Conservation (phyloP, 768 basidiomycete genomes). For the Suillus clintonianus region DNA sequence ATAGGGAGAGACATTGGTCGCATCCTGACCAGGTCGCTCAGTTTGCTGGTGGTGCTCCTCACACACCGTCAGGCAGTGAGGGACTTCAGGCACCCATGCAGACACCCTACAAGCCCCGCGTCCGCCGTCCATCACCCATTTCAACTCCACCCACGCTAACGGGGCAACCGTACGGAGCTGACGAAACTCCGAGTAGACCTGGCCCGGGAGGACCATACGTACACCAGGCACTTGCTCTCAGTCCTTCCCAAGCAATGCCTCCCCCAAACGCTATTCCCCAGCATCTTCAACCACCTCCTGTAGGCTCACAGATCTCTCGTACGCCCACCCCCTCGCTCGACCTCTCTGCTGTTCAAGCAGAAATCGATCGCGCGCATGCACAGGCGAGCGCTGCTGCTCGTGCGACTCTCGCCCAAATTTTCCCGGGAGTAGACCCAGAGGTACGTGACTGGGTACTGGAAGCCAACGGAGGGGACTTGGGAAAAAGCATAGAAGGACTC, state of each 20-base stretch:
- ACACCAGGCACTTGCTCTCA: constrained; percentile 49
- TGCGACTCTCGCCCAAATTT: constrained; percentile 85
- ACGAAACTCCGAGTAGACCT: constrained; percentile 47
- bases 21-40: constrained; percentile 39
- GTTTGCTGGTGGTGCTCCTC: constrained; percentile 30
- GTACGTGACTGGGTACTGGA: constrained; percentile 89
- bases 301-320: constrained; percentile 60
- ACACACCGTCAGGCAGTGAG: constrained; percentile 40
- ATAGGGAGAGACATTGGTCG: constrained; percentile 38
- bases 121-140: constrained; percentile 53
- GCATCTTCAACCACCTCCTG: constrained; percentile 39
- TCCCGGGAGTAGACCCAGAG: constrained; percentile 80
- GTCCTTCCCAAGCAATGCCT: constrained; percentile 43
- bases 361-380: constrained; percentile 79
- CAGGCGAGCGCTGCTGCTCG: constrained; percentile 69
- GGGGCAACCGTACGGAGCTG: constrained; percentile 28
- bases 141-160: constrained; percentile 24
- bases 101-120: constrained; percentile 76
- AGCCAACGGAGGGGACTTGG: constrained; percentile 85
- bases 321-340: constrained; percentile 74
- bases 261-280: constrained; percentile 25
- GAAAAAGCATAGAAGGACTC: constrained; percentile 84
- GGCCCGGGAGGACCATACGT: constrained; percentile 41
- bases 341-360: constrained; percentile 65
- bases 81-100: constrained; percentile 36